phyloP scores from a whole-genome alignment of 1,139 yeast species.

The Debaryomyces sp. region DNA sequence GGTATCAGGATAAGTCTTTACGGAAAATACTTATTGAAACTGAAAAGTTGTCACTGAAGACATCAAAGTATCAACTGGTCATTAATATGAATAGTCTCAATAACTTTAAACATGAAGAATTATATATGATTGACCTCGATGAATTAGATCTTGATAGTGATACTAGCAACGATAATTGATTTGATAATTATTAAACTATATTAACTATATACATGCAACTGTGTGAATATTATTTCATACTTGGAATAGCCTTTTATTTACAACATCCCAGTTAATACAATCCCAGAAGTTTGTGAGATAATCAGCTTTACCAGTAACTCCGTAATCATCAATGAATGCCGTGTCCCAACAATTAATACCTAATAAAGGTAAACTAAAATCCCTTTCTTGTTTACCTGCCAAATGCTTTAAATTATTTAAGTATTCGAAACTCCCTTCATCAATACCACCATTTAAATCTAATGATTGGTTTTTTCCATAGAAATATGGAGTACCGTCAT shows the following conservation, averaged over 20 bases:
- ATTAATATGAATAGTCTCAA: constrained; percentile 16
- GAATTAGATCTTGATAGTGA: constrained; percentile 9
- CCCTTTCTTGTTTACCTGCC: constrained; percentile 50
- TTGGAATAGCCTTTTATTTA: constrained; percentile 61
- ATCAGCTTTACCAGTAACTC: constrained; percentile 71
- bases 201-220: constrained; percentile 8
- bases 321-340: constrained; percentile 82
- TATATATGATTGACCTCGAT: constrained; percentile 17
- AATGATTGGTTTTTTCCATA: constrained; percentile 72
- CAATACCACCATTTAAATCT: constrained; percentile 76
- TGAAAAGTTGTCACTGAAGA: constrained; percentile 22
- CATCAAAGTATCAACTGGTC: constrained; percentile 24
- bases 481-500: constrained; percentile 91
- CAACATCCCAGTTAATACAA: constrained; percentile 84
- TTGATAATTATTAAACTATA: constrained; percentile 7
- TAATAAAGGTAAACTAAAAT: constrained; percentile 76
- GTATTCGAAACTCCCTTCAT: constrained; percentile 51
- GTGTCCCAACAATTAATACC: constrained; percentile 88
- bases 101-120: constrained; percentile 7
- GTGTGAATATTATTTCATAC: constrained; percentile 22
- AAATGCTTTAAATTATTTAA: constrained; percentile 50
- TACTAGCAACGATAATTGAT: constrained; percentile 5
- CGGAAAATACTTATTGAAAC: constrained; percentile 30
- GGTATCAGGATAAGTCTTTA: constrained; percentile 36
- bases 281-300: constrained; percentile 79